Evolutionary conservation across 345 rosid genomes (phyloP).

Genomic region (Populus tremula): DNA sequence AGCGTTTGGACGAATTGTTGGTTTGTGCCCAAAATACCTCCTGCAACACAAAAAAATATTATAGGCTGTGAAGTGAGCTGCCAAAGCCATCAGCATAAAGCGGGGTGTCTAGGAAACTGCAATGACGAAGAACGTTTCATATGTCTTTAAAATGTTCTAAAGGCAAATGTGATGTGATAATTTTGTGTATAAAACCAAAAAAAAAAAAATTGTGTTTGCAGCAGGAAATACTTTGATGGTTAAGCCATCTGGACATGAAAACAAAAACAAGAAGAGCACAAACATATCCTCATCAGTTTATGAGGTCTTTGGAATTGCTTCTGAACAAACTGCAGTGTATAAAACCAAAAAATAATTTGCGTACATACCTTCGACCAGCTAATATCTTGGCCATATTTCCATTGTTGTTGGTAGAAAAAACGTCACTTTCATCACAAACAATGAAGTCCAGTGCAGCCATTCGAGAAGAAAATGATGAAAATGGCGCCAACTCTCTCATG

Average conservation of each 20-base stretch:
- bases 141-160: neutral
- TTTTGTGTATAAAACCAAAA: neutral
- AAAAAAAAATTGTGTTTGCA: no score
- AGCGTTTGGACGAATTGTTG: conserved; percentile 80
- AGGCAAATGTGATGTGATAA: neutral
- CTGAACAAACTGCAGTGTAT: neutral
- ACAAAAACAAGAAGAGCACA: neutral
- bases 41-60: conserved; percentile 32
- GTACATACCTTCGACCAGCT: conserved; percentile 79
- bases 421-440: conserved; percentile 90
- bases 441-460: conserved; percentile 95
- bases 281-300: neutral
- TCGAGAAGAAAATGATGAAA: conserved; percentile 72
- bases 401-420: conserved; percentile 88
- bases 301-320: neutral
- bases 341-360: neutral
- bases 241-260: neutral
- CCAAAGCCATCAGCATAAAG: neutral
- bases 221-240: neutral
- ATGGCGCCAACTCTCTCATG: conserved; percentile 65
- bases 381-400: conserved; percentile 96
- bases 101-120: neutral
- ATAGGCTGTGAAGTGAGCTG: neutral
- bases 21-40: conserved; percentile 91
- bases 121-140: neutral